Evolutionary conservation across 208 protist genomes (phyloP).

Genomic region (Blastocrithidia nonstop): DNA sequence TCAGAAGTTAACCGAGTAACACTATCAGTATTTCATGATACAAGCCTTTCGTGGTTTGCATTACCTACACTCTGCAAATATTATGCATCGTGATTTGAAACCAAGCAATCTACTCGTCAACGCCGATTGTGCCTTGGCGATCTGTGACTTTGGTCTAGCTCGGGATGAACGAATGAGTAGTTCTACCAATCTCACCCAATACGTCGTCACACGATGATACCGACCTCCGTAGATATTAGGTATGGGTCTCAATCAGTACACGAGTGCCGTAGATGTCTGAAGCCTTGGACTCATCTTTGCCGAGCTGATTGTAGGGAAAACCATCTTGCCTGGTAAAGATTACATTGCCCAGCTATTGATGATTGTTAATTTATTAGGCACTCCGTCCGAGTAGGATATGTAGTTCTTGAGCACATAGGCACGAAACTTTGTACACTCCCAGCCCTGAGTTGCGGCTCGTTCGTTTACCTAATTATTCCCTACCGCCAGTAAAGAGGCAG

Average conservation of each 20-base stretch:
- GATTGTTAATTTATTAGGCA: slow-evolving; percentile 72
- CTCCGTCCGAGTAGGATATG: slow-evolving; percentile 59
- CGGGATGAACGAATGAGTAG: slow-evolving; percentile 54
- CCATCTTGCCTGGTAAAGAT: slow-evolving; percentile 87
- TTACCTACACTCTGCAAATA: slow-evolving; percentile 94
- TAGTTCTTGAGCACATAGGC: slow-evolving; percentile 77
- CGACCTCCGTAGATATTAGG: slow-evolving; percentile 97
- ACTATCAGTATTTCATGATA: slow-evolving; percentile 97
- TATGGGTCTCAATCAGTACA: slow-evolving; percentile 86
- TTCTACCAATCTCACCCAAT: slow-evolving; percentile 86
- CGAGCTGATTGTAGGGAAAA: slow-evolving; percentile 95
- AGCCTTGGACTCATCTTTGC: slow-evolving; percentile 96
- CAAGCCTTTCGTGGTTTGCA: slow-evolving; percentile 93
- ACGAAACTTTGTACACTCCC: slow-evolving; percentile 44
- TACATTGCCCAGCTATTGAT: slow-evolving; percentile 78
- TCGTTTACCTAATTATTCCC: slow-evolving; percentile 82
- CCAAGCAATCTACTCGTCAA: slow-evolving; percentile 93
- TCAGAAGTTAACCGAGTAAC: slow-evolving; percentile 92
- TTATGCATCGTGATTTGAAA: slow-evolving; percentile 95
- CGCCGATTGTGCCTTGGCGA: slow-evolving; percentile 88
- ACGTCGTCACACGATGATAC: slow-evolving; percentile 98
- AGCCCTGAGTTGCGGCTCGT: slow-evolving; percentile 20
- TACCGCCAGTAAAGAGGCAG: slow-evolving; percentile 83
- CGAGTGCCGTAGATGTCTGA: slow-evolving; percentile 93
- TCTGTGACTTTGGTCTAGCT: slow-evolving; percentile 89